These are phyloP conservation scores for Colletotrichum tropicale DNA, from an alignment of 2,329 filamentous ascomycete species.

Conservation along the genomic window DNA sequence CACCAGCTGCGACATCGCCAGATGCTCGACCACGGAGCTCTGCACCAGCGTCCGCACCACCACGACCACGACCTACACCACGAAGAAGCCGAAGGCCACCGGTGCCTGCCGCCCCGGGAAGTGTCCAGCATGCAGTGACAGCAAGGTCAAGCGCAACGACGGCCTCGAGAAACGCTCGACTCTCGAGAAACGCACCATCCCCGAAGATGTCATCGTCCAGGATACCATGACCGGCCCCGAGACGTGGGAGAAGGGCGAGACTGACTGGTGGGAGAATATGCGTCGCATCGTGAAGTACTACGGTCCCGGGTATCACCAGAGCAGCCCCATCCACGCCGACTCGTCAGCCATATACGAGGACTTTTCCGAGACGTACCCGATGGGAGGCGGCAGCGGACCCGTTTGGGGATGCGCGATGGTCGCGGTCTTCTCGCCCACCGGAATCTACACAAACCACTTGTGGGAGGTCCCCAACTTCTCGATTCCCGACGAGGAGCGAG, in stretches of 20 bases:
- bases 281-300: constrained; percentile 10
- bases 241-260: constrained; percentile 1
- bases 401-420: constrained; percentile 22
- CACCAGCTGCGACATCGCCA: constrained; percentile 13
- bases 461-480: constrained; percentile 21
- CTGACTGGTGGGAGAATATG: constrained; percentile 20
- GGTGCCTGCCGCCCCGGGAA: background rate
- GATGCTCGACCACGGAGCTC: constrained; percentile 9
- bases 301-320: background rate
- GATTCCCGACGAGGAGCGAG: background rate
- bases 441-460: constrained; percentile 19
- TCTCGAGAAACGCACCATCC: background rate
- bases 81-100: background rate
- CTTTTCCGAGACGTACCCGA: background rate
- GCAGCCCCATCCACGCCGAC: background rate
- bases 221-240: background rate
- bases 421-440: constrained; percentile 2
- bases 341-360: background rate
- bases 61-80: constrained; percentile 3
- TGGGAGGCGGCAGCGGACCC: constrained; percentile 14
- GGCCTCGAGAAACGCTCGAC: background rate
- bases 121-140: background rate
- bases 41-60: constrained; percentile 12
- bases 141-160: background rate
- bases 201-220: constrained; percentile 10